Evolutionary conservation across 2,329 filamentous ascomycete species (phyloP).

Genomic region (Sodiomyces alkalinus): DNA sequence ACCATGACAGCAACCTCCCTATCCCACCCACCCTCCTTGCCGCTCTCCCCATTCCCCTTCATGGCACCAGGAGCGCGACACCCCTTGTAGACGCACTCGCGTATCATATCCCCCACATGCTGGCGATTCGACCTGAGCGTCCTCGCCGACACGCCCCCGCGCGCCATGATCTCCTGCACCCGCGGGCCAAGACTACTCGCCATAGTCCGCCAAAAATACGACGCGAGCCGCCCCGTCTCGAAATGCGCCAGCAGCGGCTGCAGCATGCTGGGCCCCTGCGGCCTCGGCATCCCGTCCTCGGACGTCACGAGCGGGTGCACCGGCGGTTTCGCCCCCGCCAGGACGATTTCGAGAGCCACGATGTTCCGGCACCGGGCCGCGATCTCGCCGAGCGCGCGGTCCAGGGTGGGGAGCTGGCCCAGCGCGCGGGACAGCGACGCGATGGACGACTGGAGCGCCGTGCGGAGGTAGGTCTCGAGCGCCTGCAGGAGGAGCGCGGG

Average conservation of each 20-base stretch:
- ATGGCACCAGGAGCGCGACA: slow-evolving; percentile 49
- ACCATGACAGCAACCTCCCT: slow-evolving; percentile 93
- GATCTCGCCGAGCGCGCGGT: slow-evolving; percentile 68
- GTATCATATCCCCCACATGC: slow-evolving; percentile 59
- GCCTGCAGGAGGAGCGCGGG: slow-evolving; percentile 62
- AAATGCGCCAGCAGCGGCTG: slow-evolving; percentile 60
- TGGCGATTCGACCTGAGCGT: slow-evolving; percentile 65
- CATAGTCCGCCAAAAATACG: slow-evolving; percentile 86
- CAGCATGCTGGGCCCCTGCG: slow-evolving; percentile 39
- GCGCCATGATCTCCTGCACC: slow-evolving; percentile 70
- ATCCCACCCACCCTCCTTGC: slow-evolving; percentile 52
- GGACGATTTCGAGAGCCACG: slow-evolving; percentile 68
- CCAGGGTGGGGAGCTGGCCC: slow-evolving; percentile 64
- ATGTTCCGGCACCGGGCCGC: slow-evolving; percentile 79
- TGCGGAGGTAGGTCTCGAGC: slow-evolving; percentile 69
- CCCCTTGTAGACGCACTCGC: slow-evolving; percentile 70
- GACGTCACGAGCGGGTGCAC: slow-evolving; percentile 47
- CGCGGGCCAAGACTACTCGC: slow-evolving; percentile 61
- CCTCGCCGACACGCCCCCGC: slow-evolving; percentile 71
- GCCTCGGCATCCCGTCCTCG: slow-evolving; percentile 6
- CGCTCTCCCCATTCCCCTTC: slow-evolving; percentile 25
- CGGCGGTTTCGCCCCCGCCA: slow-evolving; percentile 53
- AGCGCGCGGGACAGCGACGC: slow-evolving; percentile 61
- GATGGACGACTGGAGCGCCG: slow-evolving; percentile 63
- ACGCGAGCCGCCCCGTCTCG: slow-evolving; percentile 74